Conservation (phyloP, 768 basidiomycete species). For the Collybiopsis confluens region DNA sequence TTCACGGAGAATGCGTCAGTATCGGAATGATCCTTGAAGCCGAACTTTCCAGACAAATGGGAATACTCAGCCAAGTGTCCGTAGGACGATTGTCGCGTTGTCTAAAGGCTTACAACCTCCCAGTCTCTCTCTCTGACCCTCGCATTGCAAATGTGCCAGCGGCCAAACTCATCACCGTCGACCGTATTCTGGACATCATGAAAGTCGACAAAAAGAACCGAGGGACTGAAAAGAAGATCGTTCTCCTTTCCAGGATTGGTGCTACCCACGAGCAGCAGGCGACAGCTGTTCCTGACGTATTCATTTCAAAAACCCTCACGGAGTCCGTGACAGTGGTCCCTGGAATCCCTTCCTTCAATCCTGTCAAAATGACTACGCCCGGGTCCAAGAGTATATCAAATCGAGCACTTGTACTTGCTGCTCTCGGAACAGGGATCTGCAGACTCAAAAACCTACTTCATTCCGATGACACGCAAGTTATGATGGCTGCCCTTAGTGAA, state of each 20-base stretch:
- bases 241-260: conserved; percentile 87
- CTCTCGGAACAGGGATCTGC: conserved; percentile 85
- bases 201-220: conserved; percentile 97
- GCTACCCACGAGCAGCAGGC: conserved; percentile 91
- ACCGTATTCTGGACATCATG: conserved; percentile 89
- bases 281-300: conserved; percentile 73
- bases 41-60: conserved; percentile 85
- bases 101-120: conserved; percentile 88
- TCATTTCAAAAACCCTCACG: conserved; percentile 78
- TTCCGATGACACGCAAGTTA: conserved; percentile 97
- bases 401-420: conserved; percentile 88
- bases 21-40: conserved; percentile 97
- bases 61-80: conserved; percentile 85
- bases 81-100: conserved; percentile 87
- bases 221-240: conserved; percentile 89
- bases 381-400: conserved; percentile 98
- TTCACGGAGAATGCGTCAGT: conserved; percentile 95
- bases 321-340: conserved; percentile 76
- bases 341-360: conserved; percentile 55
- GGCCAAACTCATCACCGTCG: conserved; percentile 69
- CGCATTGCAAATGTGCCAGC: conserved; percentile 69
- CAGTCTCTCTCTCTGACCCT: conserved; percentile 75
- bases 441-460: conserved; percentile 87
- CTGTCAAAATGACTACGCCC: conserved; percentile 80
- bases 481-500: conserved; percentile 92